Percentiles rank a stretch among this genome's conserved stretches.
Evolutionary conservation across 2,329 filamentous ascomycete species (phyloP).

Genomic region (Intubia oerlemansii): DNA sequence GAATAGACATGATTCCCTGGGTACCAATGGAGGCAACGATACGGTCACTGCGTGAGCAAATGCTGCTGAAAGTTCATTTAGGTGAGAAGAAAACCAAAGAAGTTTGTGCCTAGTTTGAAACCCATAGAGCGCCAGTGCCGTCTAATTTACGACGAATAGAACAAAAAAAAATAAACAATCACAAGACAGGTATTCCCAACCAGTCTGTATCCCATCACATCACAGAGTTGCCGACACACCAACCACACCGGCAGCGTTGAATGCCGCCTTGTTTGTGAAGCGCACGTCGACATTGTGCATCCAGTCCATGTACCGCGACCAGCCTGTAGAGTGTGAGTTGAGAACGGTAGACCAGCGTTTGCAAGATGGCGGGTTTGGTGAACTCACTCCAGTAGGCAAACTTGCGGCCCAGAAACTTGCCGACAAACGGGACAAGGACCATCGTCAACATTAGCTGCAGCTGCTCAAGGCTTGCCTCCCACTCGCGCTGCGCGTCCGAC

Average conservation of each 20-base stretch:
- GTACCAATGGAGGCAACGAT: no score
- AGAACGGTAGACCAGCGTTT: background rate
- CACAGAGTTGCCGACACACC: conserved; percentile 35
- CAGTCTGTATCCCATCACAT: no score
- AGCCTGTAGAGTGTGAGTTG: conserved; percentile 36
- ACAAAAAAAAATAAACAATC: background rate
- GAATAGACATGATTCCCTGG: no score
- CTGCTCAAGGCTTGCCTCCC: conserved; percentile 86
- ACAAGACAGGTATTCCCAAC: no score
- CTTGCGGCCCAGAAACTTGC: conserved; percentile 86
- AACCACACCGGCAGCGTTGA: conserved; percentile 40
- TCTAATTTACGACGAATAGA: no score
- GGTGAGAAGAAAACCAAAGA: no score
- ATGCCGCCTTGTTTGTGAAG: conserved; percentile 39
- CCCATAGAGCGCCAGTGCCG: no score
- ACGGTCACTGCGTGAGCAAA: no score
- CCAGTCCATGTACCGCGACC: conserved; percentile 90
- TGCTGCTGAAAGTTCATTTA: no score
- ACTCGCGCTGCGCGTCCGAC: conserved; percentile 82
- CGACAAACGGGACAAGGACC: conserved; percentile 81
- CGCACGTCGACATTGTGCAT: conserved; percentile 59
- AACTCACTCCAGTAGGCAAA: conserved; percentile 88
- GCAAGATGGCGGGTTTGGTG: background rate
- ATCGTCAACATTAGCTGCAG: conserved; percentile 82
- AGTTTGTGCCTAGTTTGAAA: no score